Evolutionary conservation across 768 basidiomycete genomes (phyloP).

Genomic region (Lentinula guzmanii): DNA sequence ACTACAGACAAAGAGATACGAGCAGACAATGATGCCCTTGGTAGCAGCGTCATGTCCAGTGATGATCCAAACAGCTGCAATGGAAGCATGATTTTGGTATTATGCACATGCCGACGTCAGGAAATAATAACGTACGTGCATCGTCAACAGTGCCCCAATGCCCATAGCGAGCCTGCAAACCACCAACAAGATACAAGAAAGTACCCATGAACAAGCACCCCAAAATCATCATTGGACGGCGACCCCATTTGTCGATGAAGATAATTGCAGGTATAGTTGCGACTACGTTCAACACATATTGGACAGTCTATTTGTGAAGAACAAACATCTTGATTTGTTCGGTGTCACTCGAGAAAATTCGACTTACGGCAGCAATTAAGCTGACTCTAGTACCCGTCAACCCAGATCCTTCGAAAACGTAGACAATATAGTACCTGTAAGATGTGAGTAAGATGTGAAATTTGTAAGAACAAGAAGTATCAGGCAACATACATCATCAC

Average conservation of each 20-base stretch:
- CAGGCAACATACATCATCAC: constrained; percentile 62
- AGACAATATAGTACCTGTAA: constrained; percentile 54
- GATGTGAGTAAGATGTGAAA: background rate
- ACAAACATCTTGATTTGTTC: background rate
- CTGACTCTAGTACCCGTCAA: constrained; percentile 69
- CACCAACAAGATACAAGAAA: constrained; percentile 75
- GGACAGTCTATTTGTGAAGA: constrained; percentile 42
- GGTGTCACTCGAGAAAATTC: background rate
- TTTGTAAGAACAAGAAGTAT: background rate
- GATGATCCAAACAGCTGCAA: constrained; percentile 43
- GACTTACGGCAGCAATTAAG: constrained; percentile 52
- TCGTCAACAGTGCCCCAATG: constrained; percentile 47
- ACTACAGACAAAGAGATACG: constrained; percentile 70
- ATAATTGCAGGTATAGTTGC: constrained; percentile 45
- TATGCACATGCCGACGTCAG: background rate
- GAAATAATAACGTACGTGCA: constrained; percentile 18
- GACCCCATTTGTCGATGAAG: constrained; percentile 77
- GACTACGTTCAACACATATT: constrained; percentile 49
- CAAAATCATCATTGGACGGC: constrained; percentile 65
- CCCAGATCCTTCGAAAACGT: constrained; percentile 75
- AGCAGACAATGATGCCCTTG: constrained; percentile 70
- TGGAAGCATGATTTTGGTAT: background rate
- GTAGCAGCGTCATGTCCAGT: constrained; percentile 47
- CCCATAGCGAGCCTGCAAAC: constrained; percentile 64
- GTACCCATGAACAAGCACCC: constrained; percentile 68